Conservation (phyloP, 2,329 filamentous ascomycete genomes). For the Parastagonospora avenae region DNA sequence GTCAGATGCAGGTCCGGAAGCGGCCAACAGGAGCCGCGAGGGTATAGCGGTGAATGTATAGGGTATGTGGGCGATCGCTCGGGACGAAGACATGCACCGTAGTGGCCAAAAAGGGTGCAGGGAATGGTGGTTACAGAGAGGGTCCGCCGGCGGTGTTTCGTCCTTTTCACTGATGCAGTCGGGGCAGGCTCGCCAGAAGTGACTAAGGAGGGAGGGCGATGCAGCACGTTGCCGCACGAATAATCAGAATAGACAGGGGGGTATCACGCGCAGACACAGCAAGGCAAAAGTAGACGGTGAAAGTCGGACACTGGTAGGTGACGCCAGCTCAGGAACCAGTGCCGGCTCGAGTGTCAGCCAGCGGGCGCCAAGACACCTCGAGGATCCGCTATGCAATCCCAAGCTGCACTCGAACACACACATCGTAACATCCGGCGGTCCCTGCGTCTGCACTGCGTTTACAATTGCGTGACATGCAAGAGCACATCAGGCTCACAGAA, state of each 20-base stretch:
- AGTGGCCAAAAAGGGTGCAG: background rate
- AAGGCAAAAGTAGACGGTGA: slow-evolving; percentile 6
- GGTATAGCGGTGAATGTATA: background rate
- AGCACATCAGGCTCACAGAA: no score
- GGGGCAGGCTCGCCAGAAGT: slow-evolving; percentile 2
- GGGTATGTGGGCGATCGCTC: background rate
- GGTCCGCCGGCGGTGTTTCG: slow-evolving; percentile 14
- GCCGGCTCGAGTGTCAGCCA: slow-evolving; percentile 2
- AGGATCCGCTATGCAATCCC: background rate
- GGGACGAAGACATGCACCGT: slow-evolving; percentile 9
- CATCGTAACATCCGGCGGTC: background rate
- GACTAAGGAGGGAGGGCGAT: slow-evolving; percentile 6
- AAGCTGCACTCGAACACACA: background rate
- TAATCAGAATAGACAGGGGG: slow-evolving; percentile 1
- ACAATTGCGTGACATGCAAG: background rate
- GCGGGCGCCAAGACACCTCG: background rate
- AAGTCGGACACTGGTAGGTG: slow-evolving; percentile 7
- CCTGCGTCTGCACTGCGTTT: background rate
- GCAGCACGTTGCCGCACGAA: slow-evolving; percentile 1
- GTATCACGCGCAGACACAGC: slow-evolving; percentile 11
- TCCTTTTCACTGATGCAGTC: slow-evolving; percentile 4
- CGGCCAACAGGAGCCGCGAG: slow-evolving; percentile 6
- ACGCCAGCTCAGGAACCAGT: slow-evolving; percentile 13
- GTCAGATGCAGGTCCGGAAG: slow-evolving; percentile 6
- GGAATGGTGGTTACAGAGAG: slow-evolving; percentile 6